Evolutionary conservation across 225 moss, liverwort and hornwort species (phyloP), one percentile per base, ranked within the genome.

Genomic region (Sphagnum contortum): DNA sequence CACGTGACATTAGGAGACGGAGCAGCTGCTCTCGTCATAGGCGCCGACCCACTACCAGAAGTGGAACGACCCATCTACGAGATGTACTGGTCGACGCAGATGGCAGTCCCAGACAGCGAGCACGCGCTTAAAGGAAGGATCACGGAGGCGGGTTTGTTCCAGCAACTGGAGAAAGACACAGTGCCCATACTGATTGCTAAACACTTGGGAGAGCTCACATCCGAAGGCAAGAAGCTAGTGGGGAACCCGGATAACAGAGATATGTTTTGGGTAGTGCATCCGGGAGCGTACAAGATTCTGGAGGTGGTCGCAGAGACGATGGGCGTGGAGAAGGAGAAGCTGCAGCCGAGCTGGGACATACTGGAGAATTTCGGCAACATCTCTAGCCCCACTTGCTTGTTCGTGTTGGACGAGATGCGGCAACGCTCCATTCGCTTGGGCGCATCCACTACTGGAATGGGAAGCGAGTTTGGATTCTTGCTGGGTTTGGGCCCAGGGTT

Each of bases 231-330:
- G 4, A 60, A 69, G 2, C 81, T 84, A 0, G 64, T 81, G 3
- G 78, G 78, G 10, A 8, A 48, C 8, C 70, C 78, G 0, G 6
- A 54, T 4, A 52, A 57, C 55, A 4, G 57, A 3, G 84, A 81
- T 47, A 76, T 87, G 81, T 87, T 87, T 68, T 87, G 87, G 87
- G 65, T 68, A 3, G 81, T 82, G 54, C 81, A 82, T 13, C 73
- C 81, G 0, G 81, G 81, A 0, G 81, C 83, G 6, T 73, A 72
- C 71, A 74, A 55, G 52, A 75, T 87, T 45, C 52, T 87, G 44
- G 81, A 87, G 45, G 71, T 80, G 2, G 87, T 83, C 7, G 72
- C 76, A 49, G 79, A 83, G 46, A 14, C n/a, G 3, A 8, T 83
- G 13, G 72, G 66, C 1, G 49, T 75, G 64, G 53, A 55, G 67